A percentile compares a stretch with the other conserved stretches of the same genome.
These are phyloP conservation scores for Cutaneotrichosporon arboriforme DNA, from an alignment of 1,284 basidiomycete species.

Conservation along the genomic window DNA sequence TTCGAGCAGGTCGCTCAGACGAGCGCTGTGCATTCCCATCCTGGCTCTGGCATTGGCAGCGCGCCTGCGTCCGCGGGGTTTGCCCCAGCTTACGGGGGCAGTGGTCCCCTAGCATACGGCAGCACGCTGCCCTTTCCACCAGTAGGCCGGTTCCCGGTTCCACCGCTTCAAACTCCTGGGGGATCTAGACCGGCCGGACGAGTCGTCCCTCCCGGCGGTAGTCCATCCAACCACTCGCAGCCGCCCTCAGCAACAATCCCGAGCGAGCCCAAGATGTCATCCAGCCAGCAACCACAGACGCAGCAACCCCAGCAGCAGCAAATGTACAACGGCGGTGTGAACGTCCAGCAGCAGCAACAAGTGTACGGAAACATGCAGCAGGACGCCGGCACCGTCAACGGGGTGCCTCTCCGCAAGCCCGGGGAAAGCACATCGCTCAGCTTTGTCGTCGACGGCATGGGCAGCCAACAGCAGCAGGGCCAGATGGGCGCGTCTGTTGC, in stretches of 20 bases:
- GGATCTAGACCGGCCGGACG: neutral
- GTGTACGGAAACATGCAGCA: neutral
- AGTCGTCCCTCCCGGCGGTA: neutral
- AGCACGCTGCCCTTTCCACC: constrained; percentile 5
- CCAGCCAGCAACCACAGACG: neutral
- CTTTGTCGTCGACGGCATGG: constrained; percentile 12
- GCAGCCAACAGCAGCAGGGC: neutral
- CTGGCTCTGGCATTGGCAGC: neutral
- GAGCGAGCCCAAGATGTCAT: neutral
- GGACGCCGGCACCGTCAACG: neutral
- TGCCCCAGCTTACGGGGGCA: neutral
- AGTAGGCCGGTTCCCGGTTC: constrained; percentile 5
- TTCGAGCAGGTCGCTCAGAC: constrained; percentile 10
- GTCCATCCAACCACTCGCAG: neutral
- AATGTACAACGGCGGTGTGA: constrained; percentile 6
- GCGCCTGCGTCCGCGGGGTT: neutral
- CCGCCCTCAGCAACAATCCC: neutral
- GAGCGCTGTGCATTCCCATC: neutral
- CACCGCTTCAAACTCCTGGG: constrained; percentile 1
- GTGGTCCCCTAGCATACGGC: neutral
- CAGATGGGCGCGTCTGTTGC: constrained; percentile 1
- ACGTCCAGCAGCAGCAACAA: neutral
- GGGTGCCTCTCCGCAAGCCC: constrained; percentile 1
- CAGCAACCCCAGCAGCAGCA: neutral
- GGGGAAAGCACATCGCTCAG: constrained; percentile 8